These are phyloP conservation scores for Mortierella sp. DNA, from an alignment of 371 early-diverging fungal genomes.

Conservation along the genomic window DNA sequence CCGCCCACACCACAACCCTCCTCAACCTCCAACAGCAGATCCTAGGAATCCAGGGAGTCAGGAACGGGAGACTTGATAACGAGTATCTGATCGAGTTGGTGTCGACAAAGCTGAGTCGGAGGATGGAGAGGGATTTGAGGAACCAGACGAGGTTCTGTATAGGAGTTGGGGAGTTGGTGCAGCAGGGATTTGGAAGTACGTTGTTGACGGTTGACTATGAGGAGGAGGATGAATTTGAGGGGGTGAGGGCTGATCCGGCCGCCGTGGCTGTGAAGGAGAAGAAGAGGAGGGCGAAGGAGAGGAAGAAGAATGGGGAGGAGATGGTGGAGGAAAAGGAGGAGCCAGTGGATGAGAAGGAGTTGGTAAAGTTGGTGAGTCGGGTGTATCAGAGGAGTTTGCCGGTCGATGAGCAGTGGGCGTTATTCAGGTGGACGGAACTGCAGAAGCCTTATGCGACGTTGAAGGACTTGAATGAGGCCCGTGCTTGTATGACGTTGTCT, in stretches of 20 bases:
- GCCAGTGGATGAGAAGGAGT: neutral
- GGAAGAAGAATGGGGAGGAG: neutral
- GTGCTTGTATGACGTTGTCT: neutral
- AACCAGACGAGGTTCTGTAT: neutral
- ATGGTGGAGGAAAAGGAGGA: neutral
- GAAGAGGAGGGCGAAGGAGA: neutral
- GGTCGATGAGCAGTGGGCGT: conserved; percentile 10
- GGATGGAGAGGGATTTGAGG: conserved; percentile 12
- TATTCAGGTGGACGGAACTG: conserved; percentile 16
- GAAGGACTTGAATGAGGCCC: neutral
- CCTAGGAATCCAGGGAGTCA: neutral
- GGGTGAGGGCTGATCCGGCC: neutral
- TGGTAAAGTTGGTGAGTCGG: neutral
- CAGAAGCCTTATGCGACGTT: conserved; percentile 17
- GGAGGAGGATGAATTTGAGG: neutral
- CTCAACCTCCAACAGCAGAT: conserved; percentile 5
- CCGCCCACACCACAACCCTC: neutral
- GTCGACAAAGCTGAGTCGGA: neutral
- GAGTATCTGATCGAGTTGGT: neutral
- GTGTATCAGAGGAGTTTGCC: neutral
- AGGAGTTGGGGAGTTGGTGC: neutral
- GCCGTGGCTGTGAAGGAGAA: neutral
- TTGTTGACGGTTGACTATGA: conserved; percentile 4
- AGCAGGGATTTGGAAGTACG: neutral
- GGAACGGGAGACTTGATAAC: neutral